Evolutionary conservation across 306 rosid genomes (phyloP).

Genomic region (Acmispon strigosus): DNA sequence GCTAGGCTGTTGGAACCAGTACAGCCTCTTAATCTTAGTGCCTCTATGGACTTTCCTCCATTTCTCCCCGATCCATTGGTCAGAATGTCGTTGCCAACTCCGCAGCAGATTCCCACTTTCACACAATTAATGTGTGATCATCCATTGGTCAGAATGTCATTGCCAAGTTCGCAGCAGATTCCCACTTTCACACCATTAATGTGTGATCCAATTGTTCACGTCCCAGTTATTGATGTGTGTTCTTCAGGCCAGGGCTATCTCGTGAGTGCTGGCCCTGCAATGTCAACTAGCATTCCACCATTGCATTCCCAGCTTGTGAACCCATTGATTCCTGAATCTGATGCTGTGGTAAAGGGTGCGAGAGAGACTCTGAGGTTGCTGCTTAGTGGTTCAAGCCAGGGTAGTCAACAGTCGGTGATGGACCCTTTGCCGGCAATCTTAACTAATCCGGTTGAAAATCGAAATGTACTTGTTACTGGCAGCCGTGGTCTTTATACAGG

Average conservation of each 20-base stretch:
- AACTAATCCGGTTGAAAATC: slow-evolving; percentile 48
- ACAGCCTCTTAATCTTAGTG: slow-evolving; percentile 45
- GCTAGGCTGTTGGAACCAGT: slow-evolving; percentile 49
- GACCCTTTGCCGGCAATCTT: slow-evolving; percentile 64
- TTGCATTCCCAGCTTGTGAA: slow-evolving; percentile 61
- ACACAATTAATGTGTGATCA: slow-evolving; percentile 90
- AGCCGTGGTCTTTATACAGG: slow-evolving; percentile 75
- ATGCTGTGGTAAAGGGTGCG: slow-evolving; percentile 80
- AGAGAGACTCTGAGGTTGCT: slow-evolving; percentile 89
- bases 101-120: slow-evolving; percentile 87
- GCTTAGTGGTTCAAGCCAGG: slow-evolving; percentile 68
- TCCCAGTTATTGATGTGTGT: slow-evolving; percentile 86
- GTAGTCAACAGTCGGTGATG: slow-evolving; percentile 51
- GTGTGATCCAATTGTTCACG: slow-evolving; percentile 90
- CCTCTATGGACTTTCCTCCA: slow-evolving; percentile 66
- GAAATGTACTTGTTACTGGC: slow-evolving; percentile 52
- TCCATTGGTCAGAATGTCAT: slow-evolving; percentile 55
- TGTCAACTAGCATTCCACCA: slow-evolving; percentile 69
- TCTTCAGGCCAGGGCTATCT: slow-evolving; percentile 92
- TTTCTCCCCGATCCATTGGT: slow-evolving; percentile 71
- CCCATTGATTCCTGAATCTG: slow-evolving; percentile 63
- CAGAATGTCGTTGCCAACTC: slow-evolving; percentile 53
- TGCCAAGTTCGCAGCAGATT: slow-evolving; percentile 73
- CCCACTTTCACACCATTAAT: slow-evolving; percentile 86
- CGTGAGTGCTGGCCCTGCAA: slow-evolving; percentile 83